Conservation (phyloP, 176 grass and related monocot species). For the Musa acuminata region DNA sequence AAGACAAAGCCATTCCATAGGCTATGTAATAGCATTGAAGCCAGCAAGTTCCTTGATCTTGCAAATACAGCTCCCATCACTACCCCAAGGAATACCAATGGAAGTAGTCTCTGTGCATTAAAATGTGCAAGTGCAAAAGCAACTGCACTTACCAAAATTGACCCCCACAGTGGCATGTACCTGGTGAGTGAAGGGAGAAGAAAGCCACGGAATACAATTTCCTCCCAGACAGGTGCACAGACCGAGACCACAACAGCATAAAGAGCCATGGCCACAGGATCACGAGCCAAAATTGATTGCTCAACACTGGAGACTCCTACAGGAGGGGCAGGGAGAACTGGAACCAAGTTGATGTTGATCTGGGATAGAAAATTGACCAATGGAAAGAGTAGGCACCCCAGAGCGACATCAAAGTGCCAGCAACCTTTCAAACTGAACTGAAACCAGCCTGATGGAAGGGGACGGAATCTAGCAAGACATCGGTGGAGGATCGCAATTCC, state of each 20-base stretch:
- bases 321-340: constrained; percentile 40
- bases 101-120: constrained; percentile 80
- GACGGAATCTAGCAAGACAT: constrained; percentile 75
- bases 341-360: constrained; percentile 68
- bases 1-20: constrained; percentile 97
- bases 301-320: constrained; percentile 67
- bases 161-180: constrained; percentile 72
- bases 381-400: constrained; percentile 71
- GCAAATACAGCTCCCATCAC: constrained; percentile 85
- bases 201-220: constrained; percentile 90
- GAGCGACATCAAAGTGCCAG: constrained; percentile 68
- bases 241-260: constrained; percentile 79
- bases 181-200: constrained; percentile 87
- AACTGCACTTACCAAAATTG: constrained; percentile 63
- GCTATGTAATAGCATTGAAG: constrained; percentile 81
- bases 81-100: constrained; percentile 77
- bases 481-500: constrained; percentile 88
- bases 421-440: constrained; percentile 60
- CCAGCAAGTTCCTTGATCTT: constrained; percentile 65
- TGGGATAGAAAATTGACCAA: constrained; percentile 86
- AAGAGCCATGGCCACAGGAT: constrained; percentile 72
- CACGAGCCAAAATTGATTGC: constrained; percentile 79
- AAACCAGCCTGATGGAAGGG: constrained; percentile 87
- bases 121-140: constrained; percentile 88
- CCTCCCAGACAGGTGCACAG: constrained; percentile 94